phyloP scores from a whole-genome alignment of 2,329 filamentous ascomycete species.

The Apiospora phragmitis region DNA sequence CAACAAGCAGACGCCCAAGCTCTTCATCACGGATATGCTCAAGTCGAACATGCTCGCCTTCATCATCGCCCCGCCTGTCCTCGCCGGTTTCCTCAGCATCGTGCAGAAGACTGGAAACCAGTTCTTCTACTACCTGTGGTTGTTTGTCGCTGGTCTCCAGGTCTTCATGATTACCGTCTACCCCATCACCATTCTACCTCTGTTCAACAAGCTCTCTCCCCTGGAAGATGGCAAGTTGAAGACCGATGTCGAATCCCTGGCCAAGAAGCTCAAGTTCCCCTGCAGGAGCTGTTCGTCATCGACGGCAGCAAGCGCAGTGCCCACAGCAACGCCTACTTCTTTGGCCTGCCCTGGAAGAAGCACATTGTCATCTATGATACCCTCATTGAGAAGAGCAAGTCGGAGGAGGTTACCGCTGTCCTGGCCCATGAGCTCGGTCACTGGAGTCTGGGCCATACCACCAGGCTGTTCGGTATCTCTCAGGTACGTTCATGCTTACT shows the following conservation, averaged over 20 bases:
- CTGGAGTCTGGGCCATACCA: conserved; percentile 96
- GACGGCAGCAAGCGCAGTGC: conserved; percentile 86
- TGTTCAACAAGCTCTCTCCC: conserved; percentile 98
- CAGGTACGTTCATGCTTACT: conserved; percentile 55
- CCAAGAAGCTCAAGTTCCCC: conserved; percentile 82
- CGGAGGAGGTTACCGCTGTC: conserved; percentile 91
- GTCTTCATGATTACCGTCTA: conserved; percentile 96
- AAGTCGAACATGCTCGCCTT: conserved; percentile 85
- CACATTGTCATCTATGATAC: conserved; percentile 99
- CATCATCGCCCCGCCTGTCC: conserved; percentile 80
- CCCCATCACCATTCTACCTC: conserved; percentile 86
- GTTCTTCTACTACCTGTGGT: conserved; percentile 98
- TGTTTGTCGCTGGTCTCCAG: conserved; percentile 87
- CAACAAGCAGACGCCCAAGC: conserved; percentile 92
- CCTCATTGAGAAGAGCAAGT: conserved; percentile 89
- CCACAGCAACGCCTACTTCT: conserved; percentile 94
- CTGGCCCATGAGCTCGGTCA: conserved; percentile 95
- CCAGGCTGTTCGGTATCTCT: conserved; percentile 82
- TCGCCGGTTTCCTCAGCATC: conserved; percentile 90
- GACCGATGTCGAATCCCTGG: conserved; percentile 81
- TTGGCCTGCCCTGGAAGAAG: conserved; percentile 98
- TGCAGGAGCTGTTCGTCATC: conserved; percentile 92
- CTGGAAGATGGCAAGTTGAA: conserved; percentile 86
- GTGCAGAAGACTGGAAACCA: conserved; percentile 89
- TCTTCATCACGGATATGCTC: conserved; percentile 88